These are phyloP conservation scores for Handroanthus guayacan DNA, from an alignment of 257 asterid species.

Conservation along the genomic window DNA sequence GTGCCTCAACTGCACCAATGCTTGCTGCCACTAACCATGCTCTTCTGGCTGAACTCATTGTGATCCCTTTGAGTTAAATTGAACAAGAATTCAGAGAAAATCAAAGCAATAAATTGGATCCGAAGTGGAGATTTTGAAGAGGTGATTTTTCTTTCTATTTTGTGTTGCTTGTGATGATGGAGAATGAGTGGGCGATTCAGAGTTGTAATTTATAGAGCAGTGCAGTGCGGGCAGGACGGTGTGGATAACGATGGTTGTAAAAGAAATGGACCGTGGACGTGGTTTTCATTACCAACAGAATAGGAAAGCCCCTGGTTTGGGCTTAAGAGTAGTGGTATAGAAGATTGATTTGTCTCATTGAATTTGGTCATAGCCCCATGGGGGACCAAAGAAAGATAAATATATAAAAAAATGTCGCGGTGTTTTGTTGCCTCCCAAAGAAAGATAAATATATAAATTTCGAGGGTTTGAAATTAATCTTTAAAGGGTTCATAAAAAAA, in stretches of 20 bases:
- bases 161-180: slow-evolving; percentile 6
- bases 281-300: not conserved
- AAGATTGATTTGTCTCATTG: no score
- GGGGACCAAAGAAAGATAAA: not conserved
- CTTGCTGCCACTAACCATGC: slow-evolving; percentile 60
- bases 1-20: slow-evolving; percentile 59
- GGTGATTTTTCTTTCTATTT: not conserved
- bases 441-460: not conserved
- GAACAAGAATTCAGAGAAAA: not conserved
- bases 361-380: no score
- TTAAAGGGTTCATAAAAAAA: no score
- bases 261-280: no score
- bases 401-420: not conserved
- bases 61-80: not conserved
- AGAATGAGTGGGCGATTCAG: not conserved
- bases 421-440: not conserved
- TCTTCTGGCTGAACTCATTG: slow-evolving; percentile 48
- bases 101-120: no score
- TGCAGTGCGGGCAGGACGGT: not conserved
- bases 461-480: no score
- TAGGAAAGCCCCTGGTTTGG: slow-evolving; percentile 1
- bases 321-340: not conserved
- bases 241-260: not conserved
- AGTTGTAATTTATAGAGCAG: not conserved
- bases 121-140: not conserved